Evolutionary conservation across 179 eudicot species (phyloP).

Genomic region (Pouteria campechiana): DNA sequence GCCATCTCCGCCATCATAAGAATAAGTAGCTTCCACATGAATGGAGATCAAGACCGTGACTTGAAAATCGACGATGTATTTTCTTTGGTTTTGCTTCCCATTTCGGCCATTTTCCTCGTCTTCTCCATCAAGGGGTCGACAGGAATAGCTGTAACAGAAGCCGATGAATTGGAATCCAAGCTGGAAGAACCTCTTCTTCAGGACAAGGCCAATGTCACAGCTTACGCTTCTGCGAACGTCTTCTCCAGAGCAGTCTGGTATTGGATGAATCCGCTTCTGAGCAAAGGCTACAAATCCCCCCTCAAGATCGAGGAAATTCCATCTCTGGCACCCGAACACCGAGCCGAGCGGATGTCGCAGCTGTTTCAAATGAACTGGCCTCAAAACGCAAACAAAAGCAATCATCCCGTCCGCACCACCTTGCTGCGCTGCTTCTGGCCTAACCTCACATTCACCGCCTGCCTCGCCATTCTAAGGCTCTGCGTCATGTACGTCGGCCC

Average conservation of each 20-base stretch:
- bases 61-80: constrained; percentile 38
- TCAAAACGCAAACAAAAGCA: constrained; percentile 46
- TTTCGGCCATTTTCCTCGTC: constrained; percentile 35
- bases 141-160: constrained; percentile 23
- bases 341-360: constrained; percentile 61
- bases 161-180: constrained; percentile 13
- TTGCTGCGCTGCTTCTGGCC: constrained; percentile 79
- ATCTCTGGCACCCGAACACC: constrained; percentile 58
- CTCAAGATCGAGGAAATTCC: constrained; percentile 64
- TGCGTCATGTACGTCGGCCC: constrained; percentile 92
- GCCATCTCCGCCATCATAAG: constrained; percentile 32
- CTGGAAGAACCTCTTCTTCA: constrained; percentile 29
- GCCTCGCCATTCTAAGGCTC: constrained; percentile 53
- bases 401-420: constrained; percentile 64
- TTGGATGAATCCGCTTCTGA: constrained; percentile 83
- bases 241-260: constrained; percentile 70
- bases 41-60: constrained; percentile 4
- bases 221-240: constrained; percentile 54
- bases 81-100: constrained; percentile 22
- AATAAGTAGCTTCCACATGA: constrained; percentile 14
- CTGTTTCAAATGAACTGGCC: constrained; percentile 80
- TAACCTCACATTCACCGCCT: constrained; percentile 61
- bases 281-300: constrained; percentile 60
- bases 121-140: constrained; percentile 47
- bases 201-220: constrained; percentile 41